A percentile compares a stretch with the other conserved stretches of the same genome.
phyloP scores from a whole-genome alignment of 1,139 yeast species.

The Yamadazyma diospyri region DNA sequence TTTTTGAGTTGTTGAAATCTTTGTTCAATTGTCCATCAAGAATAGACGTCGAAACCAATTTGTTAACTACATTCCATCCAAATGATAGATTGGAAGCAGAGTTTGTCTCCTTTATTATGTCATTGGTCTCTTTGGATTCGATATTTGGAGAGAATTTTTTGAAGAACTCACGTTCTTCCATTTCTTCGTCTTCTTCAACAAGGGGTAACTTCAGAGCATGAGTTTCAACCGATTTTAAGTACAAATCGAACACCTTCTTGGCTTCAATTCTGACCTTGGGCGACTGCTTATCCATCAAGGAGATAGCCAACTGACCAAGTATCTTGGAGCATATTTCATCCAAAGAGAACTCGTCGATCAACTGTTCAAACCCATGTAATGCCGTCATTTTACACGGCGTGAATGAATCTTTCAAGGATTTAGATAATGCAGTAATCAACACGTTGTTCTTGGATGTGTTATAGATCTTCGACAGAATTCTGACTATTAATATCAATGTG shows the following conservation, averaged over 20 bases:
- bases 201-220: conserved; percentile 58
- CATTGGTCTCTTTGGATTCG: conserved; percentile 7
- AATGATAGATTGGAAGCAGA: conserved; percentile 14
- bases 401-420: conserved; percentile 78
- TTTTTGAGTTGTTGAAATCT: conserved; percentile 39
- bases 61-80: conserved; percentile 41
- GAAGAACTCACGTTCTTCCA: conserved; percentile 36
- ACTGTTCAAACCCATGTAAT: conserved; percentile 64
- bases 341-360: conserved; percentile 65
- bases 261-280: conserved; percentile 71
- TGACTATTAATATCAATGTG: conserved; percentile 73
- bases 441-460: conserved; percentile 62
- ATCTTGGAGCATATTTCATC: conserved; percentile 78
- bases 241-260: conserved; percentile 57
- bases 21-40: conserved; percentile 35
- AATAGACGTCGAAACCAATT: conserved; percentile 29
- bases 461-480: conserved; percentile 64
- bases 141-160: conserved; percentile 24
- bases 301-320: conserved; percentile 82
- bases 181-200: conserved; percentile 42
- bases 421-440: conserved; percentile 80
- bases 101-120: conserved; percentile 8
- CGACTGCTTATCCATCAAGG: conserved; percentile 70
- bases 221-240: conserved; percentile 59
- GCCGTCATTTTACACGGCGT: conserved; percentile 78